Evolutionary conservation across 768 basidiomycete species (phyloP).

Genomic region (Collybia sp.): DNA sequence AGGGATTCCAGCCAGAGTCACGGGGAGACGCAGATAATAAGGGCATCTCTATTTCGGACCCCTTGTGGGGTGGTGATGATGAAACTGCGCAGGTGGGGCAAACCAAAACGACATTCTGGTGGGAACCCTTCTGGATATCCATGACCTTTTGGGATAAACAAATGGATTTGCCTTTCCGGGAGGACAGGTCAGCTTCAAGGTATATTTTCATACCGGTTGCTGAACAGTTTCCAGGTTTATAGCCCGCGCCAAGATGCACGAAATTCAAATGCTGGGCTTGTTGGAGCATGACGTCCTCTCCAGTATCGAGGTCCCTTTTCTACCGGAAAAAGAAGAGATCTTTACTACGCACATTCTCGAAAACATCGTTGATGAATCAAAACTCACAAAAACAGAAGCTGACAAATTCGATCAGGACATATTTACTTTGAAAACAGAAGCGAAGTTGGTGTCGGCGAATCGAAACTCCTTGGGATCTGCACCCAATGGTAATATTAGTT

Average conservation of each 20-base stretch:
- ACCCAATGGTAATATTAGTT: conserved; percentile 18
- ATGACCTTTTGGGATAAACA: conserved; percentile 86
- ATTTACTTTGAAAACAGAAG: conserved; percentile 49
- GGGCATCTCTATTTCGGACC: conserved; percentile 51
- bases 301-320: conserved; percentile 81
- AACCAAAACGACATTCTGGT: conserved; percentile 67
- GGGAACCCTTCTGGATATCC: conserved; percentile 87
- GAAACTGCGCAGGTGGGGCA: conserved; percentile 25
- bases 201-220: conserved; percentile 1
- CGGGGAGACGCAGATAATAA: conserved; percentile 43
- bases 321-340: conserved; percentile 40
- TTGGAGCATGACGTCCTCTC: conserved; percentile 89
- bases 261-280: conserved; percentile 91
- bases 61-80: conserved; percentile 72
- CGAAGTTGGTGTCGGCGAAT: conserved; percentile 19
- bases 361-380: conserved; percentile 29
- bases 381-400: conserved; percentile 41
- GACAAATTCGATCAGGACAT: conserved; percentile 72
- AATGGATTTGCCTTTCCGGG: conserved; percentile 77
- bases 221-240: conserved; percentile 58
- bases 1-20: conserved; percentile 53
- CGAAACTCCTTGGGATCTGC: conserved; percentile 39
- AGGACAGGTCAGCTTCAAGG: conserved; percentile 52
- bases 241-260: conserved; percentile 94
- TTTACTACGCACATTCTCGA: conserved; percentile 27